A percentile compares a stretch with the other conserved stretches of the same genome.
phyloP scores from a whole-genome alignment of 257 asterid species.

The Solanum chiquidenum region DNA sequence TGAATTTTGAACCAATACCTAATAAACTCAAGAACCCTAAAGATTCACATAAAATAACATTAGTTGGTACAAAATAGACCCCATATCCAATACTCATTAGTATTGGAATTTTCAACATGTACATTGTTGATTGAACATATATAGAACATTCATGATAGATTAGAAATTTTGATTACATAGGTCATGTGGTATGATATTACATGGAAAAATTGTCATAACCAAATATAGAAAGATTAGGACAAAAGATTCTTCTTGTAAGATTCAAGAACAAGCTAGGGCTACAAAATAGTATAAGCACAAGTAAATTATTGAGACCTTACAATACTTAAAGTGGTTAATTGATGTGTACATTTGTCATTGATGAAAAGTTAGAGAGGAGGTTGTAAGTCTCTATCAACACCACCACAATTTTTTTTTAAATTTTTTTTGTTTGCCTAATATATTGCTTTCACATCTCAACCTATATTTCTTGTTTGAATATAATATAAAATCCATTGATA shows the following conservation, averaged over 20 bases:
- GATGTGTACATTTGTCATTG: neutral
- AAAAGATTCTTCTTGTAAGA: neutral
- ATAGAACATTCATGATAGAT: neutral
- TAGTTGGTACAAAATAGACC: neutral
- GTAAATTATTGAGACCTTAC: constrained; percentile 13
- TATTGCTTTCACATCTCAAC: neutral
- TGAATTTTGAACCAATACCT: neutral
- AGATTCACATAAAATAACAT: neutral
- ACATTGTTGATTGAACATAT: neutral
- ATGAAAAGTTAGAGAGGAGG: constrained; percentile 15
- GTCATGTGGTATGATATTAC: neutral
- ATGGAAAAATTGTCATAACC: neutral
- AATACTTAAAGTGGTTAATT: constrained; percentile 10
- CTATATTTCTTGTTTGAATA: neutral
- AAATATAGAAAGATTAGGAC: neutral
- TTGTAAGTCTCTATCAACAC: constrained; percentile 18
- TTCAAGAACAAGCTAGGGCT: neutral
- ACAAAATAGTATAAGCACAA: constrained; percentile 14
- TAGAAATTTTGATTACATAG: neutral
- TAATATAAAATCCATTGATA: neutral
- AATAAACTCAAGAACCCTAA: neutral
- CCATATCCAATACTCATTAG: neutral
- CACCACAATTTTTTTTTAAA: neutral
- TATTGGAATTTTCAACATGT: neutral
- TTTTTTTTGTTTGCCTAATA: neutral